phyloP scores from a whole-genome alignment of 331 rosid species.

The Acacia pycnantha region DNA sequence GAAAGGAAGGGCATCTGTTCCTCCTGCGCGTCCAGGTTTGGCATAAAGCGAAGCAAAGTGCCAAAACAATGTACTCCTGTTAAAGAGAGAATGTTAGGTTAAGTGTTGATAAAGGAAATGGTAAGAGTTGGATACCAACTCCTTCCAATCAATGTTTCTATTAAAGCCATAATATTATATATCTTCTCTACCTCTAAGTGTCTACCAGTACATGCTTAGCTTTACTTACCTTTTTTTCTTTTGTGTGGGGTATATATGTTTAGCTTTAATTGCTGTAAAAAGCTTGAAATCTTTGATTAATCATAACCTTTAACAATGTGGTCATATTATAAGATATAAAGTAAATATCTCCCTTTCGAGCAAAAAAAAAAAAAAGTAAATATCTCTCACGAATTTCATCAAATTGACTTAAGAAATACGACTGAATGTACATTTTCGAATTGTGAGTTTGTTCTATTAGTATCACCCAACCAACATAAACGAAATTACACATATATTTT shows the following conservation, averaged over 20 bases:
- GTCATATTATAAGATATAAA: not conserved
- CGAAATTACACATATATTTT: too few species aligned
- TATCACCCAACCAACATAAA: too few species aligned
- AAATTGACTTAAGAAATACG: not conserved
- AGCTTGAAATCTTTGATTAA: slow-evolving; percentile 9
- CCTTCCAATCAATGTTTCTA: not conserved
- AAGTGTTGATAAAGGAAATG: slow-evolving; percentile 15
- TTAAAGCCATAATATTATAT: not conserved
- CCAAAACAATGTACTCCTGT: too few species aligned
- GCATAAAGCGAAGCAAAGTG: not conserved
- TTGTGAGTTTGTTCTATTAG: not conserved
- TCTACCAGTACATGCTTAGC: not conserved
- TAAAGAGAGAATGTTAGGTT: slow-evolving; percentile 31
- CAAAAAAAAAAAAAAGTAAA: too few species aligned
- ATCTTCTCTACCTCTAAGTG: slow-evolving; percentile 1
- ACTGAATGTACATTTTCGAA: not conserved
- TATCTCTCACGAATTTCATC: slow-evolving; percentile 10
- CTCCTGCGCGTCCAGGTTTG: not conserved
- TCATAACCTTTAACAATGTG: not conserved
- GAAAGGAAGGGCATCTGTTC: not conserved
- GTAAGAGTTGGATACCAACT: slow-evolving; percentile 46
- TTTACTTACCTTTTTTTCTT: not conserved
- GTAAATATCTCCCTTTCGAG: not conserved
- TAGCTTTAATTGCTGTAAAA: slow-evolving; percentile 10
- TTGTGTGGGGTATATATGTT: not conserved